Evolutionary conservation across 176 grass and related monocot species (phyloP), one percentile per base, ranked within the genome.

Genomic region (Lolium multiflorum): DNA sequence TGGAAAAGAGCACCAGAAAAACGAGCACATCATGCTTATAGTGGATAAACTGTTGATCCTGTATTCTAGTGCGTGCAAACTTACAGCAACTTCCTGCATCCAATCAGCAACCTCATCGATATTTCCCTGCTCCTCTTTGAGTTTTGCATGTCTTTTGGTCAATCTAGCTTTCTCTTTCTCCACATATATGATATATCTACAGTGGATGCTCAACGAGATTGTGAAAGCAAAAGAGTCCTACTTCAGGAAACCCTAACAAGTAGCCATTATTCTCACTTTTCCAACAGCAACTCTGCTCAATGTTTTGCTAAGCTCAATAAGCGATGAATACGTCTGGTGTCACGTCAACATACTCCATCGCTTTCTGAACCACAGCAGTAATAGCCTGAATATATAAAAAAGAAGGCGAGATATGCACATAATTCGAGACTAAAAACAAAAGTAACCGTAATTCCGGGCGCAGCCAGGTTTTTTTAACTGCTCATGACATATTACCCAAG

Each of bases 61-160:
- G 20, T 79, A 64, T 76, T 73, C 7, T 62, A 93, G 18, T 55
- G 48, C 12, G 15, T 35, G 16, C 10, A 21, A 87, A 95, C 96
- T 95, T 92, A 98, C 96, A 79, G 93, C 93, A 92, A 98, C 88
- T 94, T 98, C 96, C 89, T 98, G 96, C 93, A 92, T 95, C 78
- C 91, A 94, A 92, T 98, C 96, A 51, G 93, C 96, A 88, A 93
- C 96, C 74, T 98, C 96, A 8, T 90, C 85, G 85, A 98, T 95
- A 60, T 85, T 38, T 89, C 96, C 96, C 75, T 89, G 91, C n/a
- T 91, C 89, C 67, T 98, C 96, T 89, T 95, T 98, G 70, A 98
- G 95, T 73, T 95, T 98, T 38, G 96, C 96, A 81, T 95, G 88
- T 41, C 87, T 95, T 95, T 87, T 98, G 71, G 95, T 98, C 78